These are phyloP conservation scores for Pyrenochaeta sp. DNA, from an alignment of 2,329 filamentous ascomycete species.

Conservation along the genomic window DNA sequence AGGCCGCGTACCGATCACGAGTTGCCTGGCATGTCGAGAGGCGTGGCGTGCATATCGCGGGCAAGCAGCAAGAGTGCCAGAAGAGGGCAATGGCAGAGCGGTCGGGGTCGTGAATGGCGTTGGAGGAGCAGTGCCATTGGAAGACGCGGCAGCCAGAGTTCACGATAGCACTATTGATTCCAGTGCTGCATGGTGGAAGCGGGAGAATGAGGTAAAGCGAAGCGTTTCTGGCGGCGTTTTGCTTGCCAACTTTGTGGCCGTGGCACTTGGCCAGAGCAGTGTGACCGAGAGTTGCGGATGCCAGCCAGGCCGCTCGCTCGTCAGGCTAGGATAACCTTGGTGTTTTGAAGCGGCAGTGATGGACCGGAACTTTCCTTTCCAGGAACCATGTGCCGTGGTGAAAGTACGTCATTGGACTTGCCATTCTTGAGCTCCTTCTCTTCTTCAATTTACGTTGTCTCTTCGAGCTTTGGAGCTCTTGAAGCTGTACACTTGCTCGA, in stretches of 20 bases:
- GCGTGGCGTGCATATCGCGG: no score
- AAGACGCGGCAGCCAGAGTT: neutral
- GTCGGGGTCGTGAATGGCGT: constrained; percentile 1
- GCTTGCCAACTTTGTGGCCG: neutral
- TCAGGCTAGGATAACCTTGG: no score
- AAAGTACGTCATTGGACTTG: no score
- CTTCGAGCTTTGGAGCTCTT: neutral
- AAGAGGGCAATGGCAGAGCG: constrained; percentile 5
- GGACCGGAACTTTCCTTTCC: neutral
- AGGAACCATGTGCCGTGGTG: neutral
- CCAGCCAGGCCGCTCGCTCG: no score
- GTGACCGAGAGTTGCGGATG: no score
- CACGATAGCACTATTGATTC: constrained; percentile 5
- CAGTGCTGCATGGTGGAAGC: constrained; percentile 1
- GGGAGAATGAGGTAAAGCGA: constrained; percentile 1
- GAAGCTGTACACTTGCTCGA: neutral
- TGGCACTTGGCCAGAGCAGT: no score
- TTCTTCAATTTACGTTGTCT: neutral
- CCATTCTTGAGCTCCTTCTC: no score
- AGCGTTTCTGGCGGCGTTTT: neutral
- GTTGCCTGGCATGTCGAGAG: neutral
- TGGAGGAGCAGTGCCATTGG: neutral
- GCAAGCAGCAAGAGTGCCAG: no score
- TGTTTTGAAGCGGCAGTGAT: no score
- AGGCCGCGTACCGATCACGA: neutral